These are phyloP conservation scores for Aureobasidium lini DNA, from an alignment of 2,329 filamentous ascomycete species.

Conservation along the genomic window DNA sequence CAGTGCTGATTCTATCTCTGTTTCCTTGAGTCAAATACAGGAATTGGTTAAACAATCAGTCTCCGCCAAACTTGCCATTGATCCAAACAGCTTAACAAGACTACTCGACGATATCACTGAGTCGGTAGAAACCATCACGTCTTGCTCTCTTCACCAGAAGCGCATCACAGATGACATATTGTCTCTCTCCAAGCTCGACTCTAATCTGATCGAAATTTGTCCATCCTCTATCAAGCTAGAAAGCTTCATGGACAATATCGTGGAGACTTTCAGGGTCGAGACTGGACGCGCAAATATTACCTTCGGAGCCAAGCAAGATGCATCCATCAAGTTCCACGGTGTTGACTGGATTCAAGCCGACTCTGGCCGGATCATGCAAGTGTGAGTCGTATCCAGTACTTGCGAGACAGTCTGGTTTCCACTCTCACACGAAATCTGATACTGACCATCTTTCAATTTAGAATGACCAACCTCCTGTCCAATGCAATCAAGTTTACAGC, in stretches of 20 bases:
- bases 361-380: conserved; percentile 24
- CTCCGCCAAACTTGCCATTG: too few species aligned
- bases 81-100: background rate
- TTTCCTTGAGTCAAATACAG: background rate
- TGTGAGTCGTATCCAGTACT: conserved; percentile 22
- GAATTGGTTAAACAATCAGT: too few species aligned
- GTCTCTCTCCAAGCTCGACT: conserved; percentile 33
- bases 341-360: conserved; percentile 25
- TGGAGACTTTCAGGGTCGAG: conserved; percentile 28
- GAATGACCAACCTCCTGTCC: conserved; percentile 25
- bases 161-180: conserved; percentile 42
- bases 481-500: conserved; percentile 24
- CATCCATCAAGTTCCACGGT: conserved; percentile 27
- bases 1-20: conserved; percentile 16
- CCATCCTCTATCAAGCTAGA: conserved; percentile 31
- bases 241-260: conserved; percentile 31
- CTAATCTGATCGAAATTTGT: conserved; percentile 30
- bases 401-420: too few species aligned
- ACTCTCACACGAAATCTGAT: too few species aligned
- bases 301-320: conserved; percentile 28
- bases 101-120: conserved; percentile 26
- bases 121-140: conserved; percentile 36
- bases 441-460: too few species aligned
- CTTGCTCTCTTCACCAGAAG: conserved; percentile 37
- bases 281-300: conserved; percentile 41